Percentiles rank a stretch among this genome's conserved stretches.
phyloP scores from a whole-genome alignment of 352 stramenopile species.

The Chrysophaeum taylorii region DNA sequence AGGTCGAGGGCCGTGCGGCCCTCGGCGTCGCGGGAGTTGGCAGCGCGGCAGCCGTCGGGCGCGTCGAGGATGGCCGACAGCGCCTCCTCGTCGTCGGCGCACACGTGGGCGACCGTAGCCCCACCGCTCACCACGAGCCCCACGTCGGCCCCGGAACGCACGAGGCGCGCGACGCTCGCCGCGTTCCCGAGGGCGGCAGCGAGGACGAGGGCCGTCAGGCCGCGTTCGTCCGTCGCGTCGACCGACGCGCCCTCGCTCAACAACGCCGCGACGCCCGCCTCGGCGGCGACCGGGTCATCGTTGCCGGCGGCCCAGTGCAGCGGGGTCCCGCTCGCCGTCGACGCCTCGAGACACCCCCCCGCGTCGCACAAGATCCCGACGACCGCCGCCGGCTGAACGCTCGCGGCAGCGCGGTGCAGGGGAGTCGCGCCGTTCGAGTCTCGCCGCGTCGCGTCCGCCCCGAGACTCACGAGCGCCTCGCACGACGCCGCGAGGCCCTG shows the following conservation, averaged over 20 bases:
- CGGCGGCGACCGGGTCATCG: background rate
- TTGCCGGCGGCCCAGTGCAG: conserved; percentile 2
- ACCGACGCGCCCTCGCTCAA: background rate
- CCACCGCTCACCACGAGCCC: background rate
- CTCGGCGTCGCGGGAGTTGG: background rate
- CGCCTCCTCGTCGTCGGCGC: background rate
- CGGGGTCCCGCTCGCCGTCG: background rate
- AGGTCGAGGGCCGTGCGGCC: background rate
- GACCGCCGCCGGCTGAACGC: background rate
- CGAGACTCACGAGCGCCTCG: background rate
- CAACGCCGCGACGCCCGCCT: background rate
- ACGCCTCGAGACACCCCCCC: background rate
- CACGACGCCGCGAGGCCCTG: background rate
- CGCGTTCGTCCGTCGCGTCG: background rate
- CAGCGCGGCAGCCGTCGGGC: background rate
- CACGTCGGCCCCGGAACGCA: background rate
- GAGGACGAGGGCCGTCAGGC: background rate
- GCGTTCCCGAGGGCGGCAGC: background rate
- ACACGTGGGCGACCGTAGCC: conserved; percentile 2
- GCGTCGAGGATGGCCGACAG: background rate
- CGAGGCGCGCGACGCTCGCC: background rate
- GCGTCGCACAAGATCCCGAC: background rate
- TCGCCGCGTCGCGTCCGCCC: background rate
- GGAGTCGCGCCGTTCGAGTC: background rate
- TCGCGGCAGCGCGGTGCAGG: background rate